Conservation (phyloP, 495 filamentous ascomycete genomes). For the Neurospora sp. region DNA sequence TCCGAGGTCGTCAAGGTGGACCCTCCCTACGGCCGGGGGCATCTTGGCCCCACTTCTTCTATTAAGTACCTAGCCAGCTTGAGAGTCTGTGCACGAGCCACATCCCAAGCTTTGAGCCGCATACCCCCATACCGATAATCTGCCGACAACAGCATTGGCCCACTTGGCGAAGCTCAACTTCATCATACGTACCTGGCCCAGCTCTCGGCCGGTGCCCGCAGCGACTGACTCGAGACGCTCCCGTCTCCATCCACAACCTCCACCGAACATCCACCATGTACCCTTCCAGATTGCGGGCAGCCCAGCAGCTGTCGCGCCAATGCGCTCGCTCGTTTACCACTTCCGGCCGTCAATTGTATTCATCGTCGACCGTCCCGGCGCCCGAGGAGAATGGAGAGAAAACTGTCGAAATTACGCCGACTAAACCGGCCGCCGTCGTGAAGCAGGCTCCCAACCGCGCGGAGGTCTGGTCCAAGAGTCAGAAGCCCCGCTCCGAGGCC, state of each 20-base stretch:
- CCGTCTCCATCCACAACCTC: conserved; percentile 14
- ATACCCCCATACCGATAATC: background rate
- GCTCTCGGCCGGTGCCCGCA: background rate
- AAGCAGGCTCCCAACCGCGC: conserved; percentile 82
- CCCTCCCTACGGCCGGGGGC: background rate
- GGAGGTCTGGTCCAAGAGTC: conserved; percentile 70
- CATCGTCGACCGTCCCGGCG: conserved; percentile 11
- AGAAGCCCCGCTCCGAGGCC: conserved; percentile 65
- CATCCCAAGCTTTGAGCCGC: background rate
- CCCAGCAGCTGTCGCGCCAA: conserved; percentile 19
- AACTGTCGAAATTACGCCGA: background rate
- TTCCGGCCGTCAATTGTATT: conserved; percentile 29
- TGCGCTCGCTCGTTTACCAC: conserved; percentile 23
- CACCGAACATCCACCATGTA: conserved; percentile 40
- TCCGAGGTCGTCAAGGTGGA: background rate
- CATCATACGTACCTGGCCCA: conserved; percentile 3
- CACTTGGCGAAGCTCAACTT: background rate
- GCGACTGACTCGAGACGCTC: conserved; percentile 11
- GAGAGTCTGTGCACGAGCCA: background rate
- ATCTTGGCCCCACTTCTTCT: background rate
- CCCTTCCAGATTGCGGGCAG: conserved; percentile 41
- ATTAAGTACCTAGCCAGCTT: background rate
- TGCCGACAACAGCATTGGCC: background rate
- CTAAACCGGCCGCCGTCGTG: conserved; percentile 41
- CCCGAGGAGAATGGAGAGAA: conserved; percentile 29